Base-by-base conservation (phyloP, 208 protist genomes). In the Wallacemonas sp. region DNA sequence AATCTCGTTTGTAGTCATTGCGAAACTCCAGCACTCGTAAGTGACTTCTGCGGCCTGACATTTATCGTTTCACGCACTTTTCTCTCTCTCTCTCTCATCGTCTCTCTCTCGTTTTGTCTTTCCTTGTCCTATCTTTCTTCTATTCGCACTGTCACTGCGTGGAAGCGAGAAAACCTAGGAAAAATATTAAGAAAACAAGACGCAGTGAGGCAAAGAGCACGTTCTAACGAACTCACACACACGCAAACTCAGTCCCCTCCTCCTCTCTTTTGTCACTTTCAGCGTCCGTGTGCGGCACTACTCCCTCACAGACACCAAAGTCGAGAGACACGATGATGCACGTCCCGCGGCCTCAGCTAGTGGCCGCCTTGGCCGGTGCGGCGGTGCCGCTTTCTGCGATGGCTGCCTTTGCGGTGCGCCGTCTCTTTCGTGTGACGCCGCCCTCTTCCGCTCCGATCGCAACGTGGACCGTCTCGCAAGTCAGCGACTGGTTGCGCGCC, bases 401-500 rank as follows among this genome's bases (percentile, higher is more conserved):
- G n/a, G 38, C 63, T 1, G 34, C 60, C 19, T 71, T 58, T 30
- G 39, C 69, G 5, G 13, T 73, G 46, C 10, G 34, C 12, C 64
- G 59, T 21, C 8, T 44, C 1, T 34, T 26, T 2, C 34, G 57
- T n/a, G 38, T n/a, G 1, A 30, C 29, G 17, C 17, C 33, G 12
- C 12, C 30, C 4, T 33, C 45, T 9, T 21, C 45, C 46, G 3
- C 21, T 1, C 4, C 34, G 4, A 19, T 44, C 24, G 9, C 34
- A 8, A 19, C 55, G 38, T 84, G 73, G 73, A 65, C 29, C 27
- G 30, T 44, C 29, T 64, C 63, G 30, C 66, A 92, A 44, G 86
- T 89, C 30, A 52, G 59, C 33, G 27, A 45, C 45, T 92, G 81
- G 82, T 65, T 92, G 53, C 69, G 53, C 1, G 68, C 74, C 27